These are phyloP conservation scores for Aethionema arabicum DNA, from an alignment of 345 rosid species.

Conservation along the genomic window DNA sequence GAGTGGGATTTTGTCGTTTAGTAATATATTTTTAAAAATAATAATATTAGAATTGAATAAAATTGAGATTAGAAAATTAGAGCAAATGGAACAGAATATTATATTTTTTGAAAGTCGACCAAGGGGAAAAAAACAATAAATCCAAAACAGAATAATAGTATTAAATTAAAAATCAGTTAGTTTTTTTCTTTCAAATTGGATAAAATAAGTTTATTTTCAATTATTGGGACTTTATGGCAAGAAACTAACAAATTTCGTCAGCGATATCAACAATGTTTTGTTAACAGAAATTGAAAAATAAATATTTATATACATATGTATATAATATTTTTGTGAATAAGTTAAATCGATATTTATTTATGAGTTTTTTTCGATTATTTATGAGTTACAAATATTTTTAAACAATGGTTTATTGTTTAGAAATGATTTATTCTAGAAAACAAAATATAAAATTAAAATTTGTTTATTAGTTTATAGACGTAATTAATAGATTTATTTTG, in stretches of 20 bases:
- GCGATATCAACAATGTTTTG: constrained; percentile 19
- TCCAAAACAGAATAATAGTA: neutral
- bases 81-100: constrained; percentile 29
- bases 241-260: constrained; percentile 24
- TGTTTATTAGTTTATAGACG: neutral
- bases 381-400: too few species aligned
- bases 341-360: too few species aligned
- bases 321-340: too few species aligned
- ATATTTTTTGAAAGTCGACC: constrained; percentile 26
- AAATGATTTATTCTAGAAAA: too few species aligned
- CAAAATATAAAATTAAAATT: too few species aligned
- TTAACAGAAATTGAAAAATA: constrained; percentile 27
- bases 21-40: constrained; percentile 23
- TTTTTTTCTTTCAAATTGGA: neutral
- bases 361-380: too few species aligned
- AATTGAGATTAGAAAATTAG: constrained; percentile 33
- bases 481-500: neutral
- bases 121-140: neutral
- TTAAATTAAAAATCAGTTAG: constrained; percentile 25
- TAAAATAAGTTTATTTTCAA: neutral
- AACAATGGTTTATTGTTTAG: too few species aligned
- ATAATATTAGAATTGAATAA: neutral
- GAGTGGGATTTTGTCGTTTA: constrained; percentile 56
- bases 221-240: constrained; percentile 21
- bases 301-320: neutral